Evolutionary conservation across 306 rosid genomes (phyloP), one percentile per base, ranked within the genome.

Genomic region (Arachis stenosperma): DNA sequence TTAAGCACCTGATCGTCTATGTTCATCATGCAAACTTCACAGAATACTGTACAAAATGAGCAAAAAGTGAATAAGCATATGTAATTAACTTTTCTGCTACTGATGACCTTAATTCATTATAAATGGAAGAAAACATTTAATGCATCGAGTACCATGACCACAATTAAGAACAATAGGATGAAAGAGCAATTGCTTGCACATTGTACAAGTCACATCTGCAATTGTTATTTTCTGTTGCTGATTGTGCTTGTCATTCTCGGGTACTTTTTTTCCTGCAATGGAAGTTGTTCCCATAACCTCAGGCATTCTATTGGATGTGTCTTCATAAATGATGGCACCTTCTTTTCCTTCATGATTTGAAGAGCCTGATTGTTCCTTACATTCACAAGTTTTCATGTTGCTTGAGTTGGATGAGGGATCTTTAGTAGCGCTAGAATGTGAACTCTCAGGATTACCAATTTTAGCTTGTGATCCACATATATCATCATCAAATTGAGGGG

Each of bases 81-180:
- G 77, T 52, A 65, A 71, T 68, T 40, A 47, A 8, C 37, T 68
- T 44, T 50, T 77, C 64, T 22, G 52, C 15, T 22, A 61, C 15
- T 17, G 61, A 61, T 17, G 39, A 15, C 75, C 64, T 60, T 53
- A 73, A 76, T 14, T 37, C 40, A 22, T 58, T 67, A 80, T 8
- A 44, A 73, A 56, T 57, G 48, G 69, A 58, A 52, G 10, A 36
- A 46, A 74, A 72, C 6, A 3, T 13, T 56, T 43, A 47, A 33
- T 39, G 37, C 41, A 70, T 17, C 65, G 66, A 22, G 15, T 88
- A 90, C 98, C 96, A 67, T 93, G 97, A 63, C 98, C 98, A 82
- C 96, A 93, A 67, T 87, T 88, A 55, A 90, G 88, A 87, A 80
- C 97, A 59, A 86, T 79, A 36, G 98, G 98, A 72, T 42, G 84